phyloP scores from a whole-genome alignment of 371 early-diverging fungal genomes.

The Dichotomocladium elegans region DNA sequence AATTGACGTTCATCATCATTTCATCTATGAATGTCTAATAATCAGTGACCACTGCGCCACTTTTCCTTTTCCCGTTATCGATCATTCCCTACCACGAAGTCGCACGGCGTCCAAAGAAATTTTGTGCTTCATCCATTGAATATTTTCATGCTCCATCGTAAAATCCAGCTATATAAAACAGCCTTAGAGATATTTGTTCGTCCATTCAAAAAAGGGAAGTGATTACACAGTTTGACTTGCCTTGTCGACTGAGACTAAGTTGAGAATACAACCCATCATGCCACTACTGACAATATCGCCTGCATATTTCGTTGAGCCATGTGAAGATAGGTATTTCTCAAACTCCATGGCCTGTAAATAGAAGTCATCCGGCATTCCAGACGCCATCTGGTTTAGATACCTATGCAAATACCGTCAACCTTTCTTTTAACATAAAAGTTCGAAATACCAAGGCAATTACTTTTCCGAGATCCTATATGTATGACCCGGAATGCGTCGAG shows the following conservation, averaged over 20 bases:
- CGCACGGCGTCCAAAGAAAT: too few relatives aligned
- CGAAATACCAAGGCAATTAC: too few relatives aligned
- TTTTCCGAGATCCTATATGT: conserved; percentile 33
- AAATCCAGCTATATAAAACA: neutral
- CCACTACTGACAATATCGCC: conserved; percentile 20
- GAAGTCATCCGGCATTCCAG: conserved; percentile 13
- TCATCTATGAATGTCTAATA: neutral
- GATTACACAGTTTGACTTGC: conserved; percentile 9
- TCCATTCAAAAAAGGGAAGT: too few relatives aligned
- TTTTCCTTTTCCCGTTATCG: too few relatives aligned
- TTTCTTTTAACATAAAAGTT: too few relatives aligned
- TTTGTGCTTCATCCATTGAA: neutral
- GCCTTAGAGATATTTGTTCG: neutral
- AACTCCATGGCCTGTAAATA: conserved; percentile 25
- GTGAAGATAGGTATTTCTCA: conserved; percentile 11
- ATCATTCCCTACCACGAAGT: neutral
- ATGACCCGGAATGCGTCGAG: conserved; percentile 51
- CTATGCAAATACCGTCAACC: neutral
- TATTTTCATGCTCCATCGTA: neutral
- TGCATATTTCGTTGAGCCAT: neutral
- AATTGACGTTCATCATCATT: neutral
- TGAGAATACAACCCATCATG: conserved; percentile 31
- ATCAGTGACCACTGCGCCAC: neutral
- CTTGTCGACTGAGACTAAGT: conserved; percentile 17
- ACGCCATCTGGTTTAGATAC: conserved; percentile 14